A percentile compares a stretch with the other conserved stretches of the same genome.
Conservation (phyloP, 176 grass and related monocot genomes). For the Raddia distichophylla region DNA sequence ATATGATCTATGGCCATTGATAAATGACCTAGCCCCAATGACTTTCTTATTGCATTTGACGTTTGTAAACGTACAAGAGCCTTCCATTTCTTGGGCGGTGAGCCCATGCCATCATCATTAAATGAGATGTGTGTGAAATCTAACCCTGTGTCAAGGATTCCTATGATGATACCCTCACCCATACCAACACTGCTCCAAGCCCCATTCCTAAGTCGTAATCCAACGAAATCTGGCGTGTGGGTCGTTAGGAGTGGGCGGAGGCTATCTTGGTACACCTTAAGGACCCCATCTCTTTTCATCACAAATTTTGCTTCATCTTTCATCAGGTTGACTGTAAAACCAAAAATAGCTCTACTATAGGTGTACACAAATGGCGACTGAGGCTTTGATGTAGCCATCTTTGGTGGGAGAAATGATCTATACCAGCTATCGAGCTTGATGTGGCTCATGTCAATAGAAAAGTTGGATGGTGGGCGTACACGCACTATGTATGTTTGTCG, state of each 20-base stretch:
- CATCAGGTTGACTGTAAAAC: constrained; percentile 47
- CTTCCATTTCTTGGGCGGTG: constrained; percentile 50
- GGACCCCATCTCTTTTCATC: constrained; percentile 41
- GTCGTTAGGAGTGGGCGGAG: constrained; percentile 48
- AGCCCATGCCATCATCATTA: constrained; percentile 46
- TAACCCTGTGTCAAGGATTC: constrained; percentile 53
- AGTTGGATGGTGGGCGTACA: constrained; percentile 32
- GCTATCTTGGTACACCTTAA: constrained; percentile 36
- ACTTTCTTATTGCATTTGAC: constrained; percentile 53
- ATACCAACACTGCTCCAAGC: constrained; percentile 41
- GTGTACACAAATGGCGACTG: constrained; percentile 42
- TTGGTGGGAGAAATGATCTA: constrained; percentile 54
- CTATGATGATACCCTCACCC: constrained; percentile 58
- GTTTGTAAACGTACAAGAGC: constrained; percentile 36
- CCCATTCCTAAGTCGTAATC: constrained; percentile 21
- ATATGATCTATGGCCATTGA: not conserved
- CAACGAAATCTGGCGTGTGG: constrained; percentile 51
- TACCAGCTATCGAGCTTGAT: constrained; percentile 49
- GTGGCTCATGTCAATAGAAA: not conserved
- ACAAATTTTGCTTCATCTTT: constrained; percentile 34
- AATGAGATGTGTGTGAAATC: constrained; percentile 48
- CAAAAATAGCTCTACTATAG: constrained; percentile 47
- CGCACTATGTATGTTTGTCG: constrained; percentile 40
- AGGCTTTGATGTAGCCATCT: not conserved
- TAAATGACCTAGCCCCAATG: constrained; percentile 36